Conservation (phyloP, 2,329 filamentous ascomycete species). For the Chrysosphaeria jannelii region DNA sequence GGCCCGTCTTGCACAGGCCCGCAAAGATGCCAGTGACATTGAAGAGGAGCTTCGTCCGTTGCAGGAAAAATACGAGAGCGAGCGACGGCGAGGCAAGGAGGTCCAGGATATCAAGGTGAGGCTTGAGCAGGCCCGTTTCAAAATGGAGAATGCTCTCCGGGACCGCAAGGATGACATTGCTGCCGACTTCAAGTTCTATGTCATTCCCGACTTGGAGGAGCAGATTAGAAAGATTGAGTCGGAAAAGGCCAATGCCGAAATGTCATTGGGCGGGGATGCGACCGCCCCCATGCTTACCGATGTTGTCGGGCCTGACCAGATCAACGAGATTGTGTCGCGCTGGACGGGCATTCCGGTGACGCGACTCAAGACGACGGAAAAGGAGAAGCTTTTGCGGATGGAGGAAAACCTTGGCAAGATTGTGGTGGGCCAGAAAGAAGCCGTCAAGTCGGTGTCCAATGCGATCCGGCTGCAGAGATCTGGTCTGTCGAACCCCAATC, state of each 20-base stretch:
- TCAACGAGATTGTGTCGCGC: slow-evolving; percentile 90
- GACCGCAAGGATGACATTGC: slow-evolving; percentile 59
- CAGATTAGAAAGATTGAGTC: slow-evolving; percentile 57
- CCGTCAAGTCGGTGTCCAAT: slow-evolving; percentile 76
- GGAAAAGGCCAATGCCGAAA: slow-evolving; percentile 53
- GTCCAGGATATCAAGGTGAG: slow-evolving; percentile 91
- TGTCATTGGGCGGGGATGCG: slow-evolving; percentile 29
- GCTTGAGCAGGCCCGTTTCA: slow-evolving; percentile 69
- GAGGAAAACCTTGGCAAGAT: slow-evolving; percentile 58
- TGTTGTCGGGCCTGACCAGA: slow-evolving; percentile 84
- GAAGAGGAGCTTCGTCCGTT: slow-evolving; percentile 78
- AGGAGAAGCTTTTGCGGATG: slow-evolving; percentile 97
- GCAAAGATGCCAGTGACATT: slow-evolving; percentile 76
- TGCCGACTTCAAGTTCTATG: slow-evolving; percentile 88
- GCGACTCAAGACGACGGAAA: slow-evolving; percentile 76
- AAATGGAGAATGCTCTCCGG: slow-evolving; percentile 78
- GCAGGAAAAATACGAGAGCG: slow-evolving; percentile 81
- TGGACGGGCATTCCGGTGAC: slow-evolving; percentile 99
- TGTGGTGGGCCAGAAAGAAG: slow-evolving; percentile 83
- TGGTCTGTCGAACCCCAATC: slow-evolving; percentile 81
- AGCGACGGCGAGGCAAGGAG: slow-evolving; percentile 69
- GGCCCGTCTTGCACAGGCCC: slow-evolving; percentile 50
- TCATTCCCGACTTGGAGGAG: slow-evolving; percentile 69
- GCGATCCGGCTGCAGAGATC: slow-evolving; percentile 87
- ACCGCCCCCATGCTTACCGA: slow-evolving; percentile 62